These are phyloP conservation scores for Alternaria hordeiaustralica DNA, from an alignment of 2,329 filamentous ascomycete species.

Conservation along the genomic window DNA sequence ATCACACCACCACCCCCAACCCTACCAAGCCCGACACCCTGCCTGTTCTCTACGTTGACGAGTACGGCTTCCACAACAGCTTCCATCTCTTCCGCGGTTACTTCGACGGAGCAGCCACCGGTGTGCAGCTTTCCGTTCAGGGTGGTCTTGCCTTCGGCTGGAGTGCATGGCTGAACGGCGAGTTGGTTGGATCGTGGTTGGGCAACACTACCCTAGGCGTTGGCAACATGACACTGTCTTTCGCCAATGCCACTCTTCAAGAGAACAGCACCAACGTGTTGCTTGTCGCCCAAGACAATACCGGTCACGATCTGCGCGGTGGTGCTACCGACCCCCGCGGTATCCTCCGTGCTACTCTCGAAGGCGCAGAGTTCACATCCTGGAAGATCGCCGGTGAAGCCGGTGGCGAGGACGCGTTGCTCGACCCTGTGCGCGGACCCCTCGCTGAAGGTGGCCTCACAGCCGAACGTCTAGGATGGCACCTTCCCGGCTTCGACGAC, in stretches of 20 bases:
- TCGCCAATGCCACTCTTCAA: slow-evolving; percentile 57
- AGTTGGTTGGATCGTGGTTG: slow-evolving; percentile 63
- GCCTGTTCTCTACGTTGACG: slow-evolving; percentile 51
- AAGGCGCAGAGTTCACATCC: slow-evolving; percentile 54
- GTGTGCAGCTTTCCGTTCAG: slow-evolving; percentile 59
- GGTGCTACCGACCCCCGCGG: slow-evolving; percentile 59
- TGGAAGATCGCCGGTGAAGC: slow-evolving; percentile 67
- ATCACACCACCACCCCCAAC: slow-evolving; percentile 48
- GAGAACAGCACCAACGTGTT: slow-evolving; percentile 54
- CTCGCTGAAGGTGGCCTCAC: slow-evolving; percentile 66
- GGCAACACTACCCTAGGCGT: slow-evolving; percentile 54
- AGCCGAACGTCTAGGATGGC: slow-evolving; percentile 65
- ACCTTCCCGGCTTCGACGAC: slow-evolving; percentile 63
- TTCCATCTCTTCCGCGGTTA: slow-evolving; percentile 52
- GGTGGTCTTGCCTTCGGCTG: slow-evolving; percentile 65
- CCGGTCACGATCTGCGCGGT: slow-evolving; percentile 63
- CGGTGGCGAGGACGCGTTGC: slow-evolving; percentile 54
- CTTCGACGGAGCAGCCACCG: slow-evolving; percentile 49
- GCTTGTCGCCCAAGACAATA: slow-evolving; percentile 66
- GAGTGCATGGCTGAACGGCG: slow-evolving; percentile 64
- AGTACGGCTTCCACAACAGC: slow-evolving; percentile 52
- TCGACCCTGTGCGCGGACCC: slow-evolving; percentile 64
- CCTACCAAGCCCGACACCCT: slow-evolving; percentile 47
- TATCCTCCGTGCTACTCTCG: slow-evolving; percentile 60
- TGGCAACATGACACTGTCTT: slow-evolving; percentile 55